Percentiles rank a stretch among this genome's conserved stretches.
Conservation (phyloP, 352 stramenopile species). For the Phytopythium sindhum region DNA sequence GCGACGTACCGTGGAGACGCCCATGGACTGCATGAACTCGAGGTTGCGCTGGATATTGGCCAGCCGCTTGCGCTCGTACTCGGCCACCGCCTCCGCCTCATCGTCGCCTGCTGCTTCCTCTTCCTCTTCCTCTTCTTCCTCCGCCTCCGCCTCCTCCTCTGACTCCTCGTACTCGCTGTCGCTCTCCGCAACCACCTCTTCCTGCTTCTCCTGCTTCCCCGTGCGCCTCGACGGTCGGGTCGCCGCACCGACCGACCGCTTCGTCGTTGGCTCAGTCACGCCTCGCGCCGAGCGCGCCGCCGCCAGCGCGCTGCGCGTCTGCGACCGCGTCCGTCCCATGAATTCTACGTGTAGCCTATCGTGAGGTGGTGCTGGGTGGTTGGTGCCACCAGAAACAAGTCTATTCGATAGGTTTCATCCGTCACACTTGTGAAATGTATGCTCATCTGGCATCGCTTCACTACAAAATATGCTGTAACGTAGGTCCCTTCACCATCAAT, state of each 20-base stretch:
- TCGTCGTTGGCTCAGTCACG: not conserved
- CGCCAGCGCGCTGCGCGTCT: not conserved
- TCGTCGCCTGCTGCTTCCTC: not conserved
- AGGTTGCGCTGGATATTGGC: conserved; percentile 86
- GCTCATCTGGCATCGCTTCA: not conserved
- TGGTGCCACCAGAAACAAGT: not conserved
- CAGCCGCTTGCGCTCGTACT: conserved; percentile 79
- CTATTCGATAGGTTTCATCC: not conserved
- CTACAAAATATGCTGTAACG: not conserved
- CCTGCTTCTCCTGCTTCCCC: conserved; percentile 6
- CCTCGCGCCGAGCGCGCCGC: not conserved
- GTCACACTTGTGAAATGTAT: not conserved
- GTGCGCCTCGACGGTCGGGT: not conserved
- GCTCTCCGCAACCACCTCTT: conserved; percentile 1
- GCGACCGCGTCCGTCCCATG: conserved; percentile 1
- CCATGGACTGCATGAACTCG: conserved; percentile 82
- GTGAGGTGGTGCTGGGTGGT: not conserved
- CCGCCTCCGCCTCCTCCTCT: conserved; percentile 7
- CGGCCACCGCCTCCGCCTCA: conserved; percentile 29
- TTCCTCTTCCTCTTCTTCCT: conserved; percentile 1
- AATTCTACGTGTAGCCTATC: too few species aligned
- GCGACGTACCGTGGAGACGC: conserved; percentile 56
- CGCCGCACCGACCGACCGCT: too few species aligned
- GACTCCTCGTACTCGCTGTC: not conserved
- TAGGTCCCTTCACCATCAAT: not conserved